phyloP scores from a whole-genome alignment of 2,329 filamentous ascomycete genomes.

The Pestalotiopsis sp. region DNA sequence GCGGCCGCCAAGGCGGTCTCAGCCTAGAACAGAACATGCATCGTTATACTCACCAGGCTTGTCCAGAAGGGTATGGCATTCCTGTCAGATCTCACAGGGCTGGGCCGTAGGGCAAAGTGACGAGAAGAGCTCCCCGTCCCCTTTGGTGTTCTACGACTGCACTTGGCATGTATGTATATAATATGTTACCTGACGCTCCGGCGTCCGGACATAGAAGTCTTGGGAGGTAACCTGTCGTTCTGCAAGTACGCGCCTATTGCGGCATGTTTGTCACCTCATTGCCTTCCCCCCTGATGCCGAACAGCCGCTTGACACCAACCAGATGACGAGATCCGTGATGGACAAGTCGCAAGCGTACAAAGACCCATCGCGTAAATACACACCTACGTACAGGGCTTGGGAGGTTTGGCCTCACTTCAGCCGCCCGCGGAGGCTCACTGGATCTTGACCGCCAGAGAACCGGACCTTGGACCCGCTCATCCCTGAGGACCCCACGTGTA shows the following conservation, averaged over 20 bases:
- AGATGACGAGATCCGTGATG: not conserved
- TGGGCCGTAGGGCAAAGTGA: not conserved
- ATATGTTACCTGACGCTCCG: not conserved
- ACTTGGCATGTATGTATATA: not conserved
- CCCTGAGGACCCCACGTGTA: not conserved
- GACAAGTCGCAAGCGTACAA: not conserved
- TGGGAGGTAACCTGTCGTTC: not conserved
- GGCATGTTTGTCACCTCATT: not conserved
- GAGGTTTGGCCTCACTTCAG: not conserved
- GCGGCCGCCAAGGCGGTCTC: not conserved
- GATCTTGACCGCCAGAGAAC: slow-evolving; percentile 1
- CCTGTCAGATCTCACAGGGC: not conserved
- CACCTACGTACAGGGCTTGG: not conserved
- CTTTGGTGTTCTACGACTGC: not conserved
- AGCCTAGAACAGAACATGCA: not conserved
- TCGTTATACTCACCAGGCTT: not conserved
- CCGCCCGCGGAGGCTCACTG: not conserved
- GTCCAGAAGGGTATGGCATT: not conserved
- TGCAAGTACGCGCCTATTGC: not conserved
- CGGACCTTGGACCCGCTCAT: not conserved
- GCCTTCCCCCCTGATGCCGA: not conserved
- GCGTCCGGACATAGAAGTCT: not conserved
- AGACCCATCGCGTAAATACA: not conserved
- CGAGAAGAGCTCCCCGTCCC: not conserved
- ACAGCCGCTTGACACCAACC: not conserved